These are phyloP conservation scores for Aspergillus sp. DNA, from an alignment of 2,329 filamentous ascomycete species.

Conservation along the genomic window DNA sequence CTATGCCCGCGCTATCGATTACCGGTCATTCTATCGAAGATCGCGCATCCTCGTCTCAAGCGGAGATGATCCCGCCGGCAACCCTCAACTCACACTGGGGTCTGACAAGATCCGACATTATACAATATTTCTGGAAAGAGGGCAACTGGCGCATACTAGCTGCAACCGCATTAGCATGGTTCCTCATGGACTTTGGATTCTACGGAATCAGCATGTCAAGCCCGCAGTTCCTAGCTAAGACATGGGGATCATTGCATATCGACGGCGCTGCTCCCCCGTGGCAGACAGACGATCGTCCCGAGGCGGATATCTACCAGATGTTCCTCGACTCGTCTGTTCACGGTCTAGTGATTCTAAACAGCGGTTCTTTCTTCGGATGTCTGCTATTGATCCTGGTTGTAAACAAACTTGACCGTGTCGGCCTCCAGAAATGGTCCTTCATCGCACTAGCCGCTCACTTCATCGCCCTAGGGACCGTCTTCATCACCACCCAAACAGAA, in stretches of 20 bases:
- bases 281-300: slow-evolving; percentile 27
- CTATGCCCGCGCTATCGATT: slow-evolving; percentile 21
- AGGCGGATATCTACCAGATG: slow-evolving; percentile 39
- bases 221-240: slow-evolving; percentile 37
- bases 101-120: slow-evolving; percentile 31
- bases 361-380: slow-evolving; percentile 38
- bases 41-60: slow-evolving; percentile 16
- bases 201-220: slow-evolving; percentile 48
- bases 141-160: slow-evolving; percentile 39
- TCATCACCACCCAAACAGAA: slow-evolving; percentile 32
- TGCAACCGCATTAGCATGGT: slow-evolving; percentile 47
- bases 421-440: slow-evolving; percentile 41
- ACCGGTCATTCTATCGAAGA: slow-evolving; percentile 17
- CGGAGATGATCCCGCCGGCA: slow-evolving; percentile 24
- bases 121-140: slow-evolving; percentile 38
- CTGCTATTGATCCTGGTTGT: slow-evolving; percentile 35
- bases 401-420: slow-evolving; percentile 35
- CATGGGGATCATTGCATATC: slow-evolving; percentile 31
- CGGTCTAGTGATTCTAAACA: slow-evolving; percentile 35
- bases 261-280: slow-evolving; percentile 24
- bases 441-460: slow-evolving; percentile 37
- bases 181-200: slow-evolving; percentile 52
- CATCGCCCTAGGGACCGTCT: slow-evolving; percentile 37
- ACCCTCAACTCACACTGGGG: slow-evolving; percentile 39
- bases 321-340: slow-evolving; percentile 34